A percentile compares a stretch with the other conserved stretches of the same genome.
phyloP scores from a whole-genome alignment of 2,329 filamentous ascomycete genomes.

The Diplodia sapinea region DNA sequence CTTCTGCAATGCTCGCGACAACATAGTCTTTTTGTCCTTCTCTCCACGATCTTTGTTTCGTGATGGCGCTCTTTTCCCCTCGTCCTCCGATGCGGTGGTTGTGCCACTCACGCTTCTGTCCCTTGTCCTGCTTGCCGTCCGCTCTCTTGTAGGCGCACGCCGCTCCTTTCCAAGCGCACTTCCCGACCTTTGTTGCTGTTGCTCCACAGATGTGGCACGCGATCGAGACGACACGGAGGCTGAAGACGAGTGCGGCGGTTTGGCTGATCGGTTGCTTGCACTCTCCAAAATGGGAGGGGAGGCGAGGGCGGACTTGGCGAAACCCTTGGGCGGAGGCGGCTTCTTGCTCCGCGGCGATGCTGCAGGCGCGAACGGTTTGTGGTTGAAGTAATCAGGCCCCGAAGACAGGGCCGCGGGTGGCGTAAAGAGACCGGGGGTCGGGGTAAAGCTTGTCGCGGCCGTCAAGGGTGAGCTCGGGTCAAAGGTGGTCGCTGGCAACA shows the following conservation, averaged over 20 bases:
- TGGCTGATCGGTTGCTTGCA: conserved; percentile 4
- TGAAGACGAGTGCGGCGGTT: conserved; percentile 18
- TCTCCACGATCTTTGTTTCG: conserved; percentile 53
- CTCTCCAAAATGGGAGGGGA: conserved; percentile 41
- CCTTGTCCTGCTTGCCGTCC: conserved; percentile 2
- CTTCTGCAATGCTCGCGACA: conserved; percentile 93
- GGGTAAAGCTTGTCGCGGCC: conserved; percentile 32
- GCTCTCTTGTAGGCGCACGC: conserved; percentile 9
- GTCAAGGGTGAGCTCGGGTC: conserved; percentile 45
- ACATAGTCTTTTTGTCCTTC: conserved; percentile 82
- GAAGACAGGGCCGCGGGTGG: conserved; percentile 38
- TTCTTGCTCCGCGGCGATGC: conserved; percentile 40
- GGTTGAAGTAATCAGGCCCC: conserved; percentile 48
- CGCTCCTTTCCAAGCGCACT: conserved; percentile 23
- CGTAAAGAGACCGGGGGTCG: conserved; percentile 39
- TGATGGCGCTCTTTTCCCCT: conserved; percentile 35
- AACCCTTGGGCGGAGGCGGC: conserved; percentile 18
- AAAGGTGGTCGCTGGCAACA: conserved; percentile 47
- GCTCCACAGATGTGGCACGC: conserved; percentile 16
- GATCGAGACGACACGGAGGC: conserved; percentile 21
- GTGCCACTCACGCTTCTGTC: conserved; percentile 31
- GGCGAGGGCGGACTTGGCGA: conserved; percentile 43
- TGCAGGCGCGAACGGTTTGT: conserved; percentile 35
- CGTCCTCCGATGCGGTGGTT: conserved; percentile 29
- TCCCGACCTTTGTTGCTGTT: conserved; percentile 17